Base-by-base conservation (phyloP, 331 rosid species). In the Dryas integrifolia region DNA sequence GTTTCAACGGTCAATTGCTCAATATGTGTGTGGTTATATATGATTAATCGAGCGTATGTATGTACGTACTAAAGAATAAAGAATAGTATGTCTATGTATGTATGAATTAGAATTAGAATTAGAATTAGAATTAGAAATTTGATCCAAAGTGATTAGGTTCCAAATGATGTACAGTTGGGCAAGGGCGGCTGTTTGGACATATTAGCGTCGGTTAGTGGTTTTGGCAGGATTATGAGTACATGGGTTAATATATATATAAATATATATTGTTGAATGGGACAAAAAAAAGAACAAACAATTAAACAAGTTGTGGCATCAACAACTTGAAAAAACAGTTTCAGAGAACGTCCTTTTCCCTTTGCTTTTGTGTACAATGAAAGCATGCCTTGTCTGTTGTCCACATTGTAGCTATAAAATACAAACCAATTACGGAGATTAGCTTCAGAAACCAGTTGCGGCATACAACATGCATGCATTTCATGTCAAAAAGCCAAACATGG, bases 181-280 rank as follows among this genome's bases (percentile, higher is more conserved):
- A 44, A 80, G 90, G 88, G 83, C 69, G 96, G 90, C 92, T 66
- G 46, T 78, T 79, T 79, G 91, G 90, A 78, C 58, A 51, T 12
- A 66, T 76, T 82, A 64, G 79, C 83, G 93, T 86, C 82, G 71
- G 82, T 24, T 55, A 72, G 69, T 61, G 82, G 59, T 5, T 75
- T 80, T 81, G 77, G 69, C 49, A 67, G 70, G 82, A 76, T 59
- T 52, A 14, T 52, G 14, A 39, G 21, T 30, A 30, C 35, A 30
- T 30, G 35, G 24, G 24, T 1, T 30, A 30, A 30, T 30, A 30
- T 30, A 30, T 30, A 30, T 26, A 75, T 65, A 43, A 18, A 30
- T 30, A 30, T 48, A 65, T 40, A 69, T 73, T 58, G 85, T 72
- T 61, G 82, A 62, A 77, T 58, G 70, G 56, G 89, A 84, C 90